phyloP scores from a whole-genome alignment of 306 rosid genomes.

The Vicia faba region DNA sequence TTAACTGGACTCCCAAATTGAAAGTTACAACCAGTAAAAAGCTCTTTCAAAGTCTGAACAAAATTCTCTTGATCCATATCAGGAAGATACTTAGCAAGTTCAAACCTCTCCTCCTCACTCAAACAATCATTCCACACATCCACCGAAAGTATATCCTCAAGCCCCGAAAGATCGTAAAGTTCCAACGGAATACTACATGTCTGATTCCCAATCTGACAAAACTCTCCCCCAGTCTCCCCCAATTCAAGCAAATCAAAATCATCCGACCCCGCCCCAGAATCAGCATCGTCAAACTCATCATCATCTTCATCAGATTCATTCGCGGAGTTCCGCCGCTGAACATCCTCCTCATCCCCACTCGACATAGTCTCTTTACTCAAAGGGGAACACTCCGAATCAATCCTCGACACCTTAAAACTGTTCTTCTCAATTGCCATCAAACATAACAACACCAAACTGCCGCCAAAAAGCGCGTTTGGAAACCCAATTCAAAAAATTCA shows the following conservation, averaged over 20 bases:
- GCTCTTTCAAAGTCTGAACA: slow-evolving; percentile 69
- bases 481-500: slow-evolving; percentile 35
- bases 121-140: slow-evolving; percentile 94
- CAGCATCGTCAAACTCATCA: slow-evolving; percentile 91
- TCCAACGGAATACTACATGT: slow-evolving; percentile 93
- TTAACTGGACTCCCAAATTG: slow-evolving; percentile 90
- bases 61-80: slow-evolving; percentile 89
- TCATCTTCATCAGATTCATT: slow-evolving; percentile 88
- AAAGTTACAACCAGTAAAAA: slow-evolving; percentile 72
- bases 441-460: slow-evolving; percentile 51
- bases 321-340: slow-evolving; percentile 66
- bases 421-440: slow-evolving; percentile 98
- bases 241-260: slow-evolving; percentile 96
- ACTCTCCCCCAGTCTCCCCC: slow-evolving; percentile 94
- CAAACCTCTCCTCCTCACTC: slow-evolving; percentile 82
- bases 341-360: slow-evolving; percentile 91
- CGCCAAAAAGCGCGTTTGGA: slow-evolving; percentile 38
- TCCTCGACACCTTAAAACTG: slow-evolving; percentile 78
- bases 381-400: slow-evolving; percentile 84
- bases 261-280: slow-evolving; percentile 98
- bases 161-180: slow-evolving; percentile 86
- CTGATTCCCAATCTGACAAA: slow-evolving; percentile 92
- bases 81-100: slow-evolving; percentile 86
- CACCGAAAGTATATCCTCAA: slow-evolving; percentile 74
- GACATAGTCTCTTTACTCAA: slow-evolving; percentile 83